These are phyloP conservation scores for Aspergillus aculeatinus DNA, from an alignment of 2,329 filamentous ascomycete species.

Conservation along the genomic window DNA sequence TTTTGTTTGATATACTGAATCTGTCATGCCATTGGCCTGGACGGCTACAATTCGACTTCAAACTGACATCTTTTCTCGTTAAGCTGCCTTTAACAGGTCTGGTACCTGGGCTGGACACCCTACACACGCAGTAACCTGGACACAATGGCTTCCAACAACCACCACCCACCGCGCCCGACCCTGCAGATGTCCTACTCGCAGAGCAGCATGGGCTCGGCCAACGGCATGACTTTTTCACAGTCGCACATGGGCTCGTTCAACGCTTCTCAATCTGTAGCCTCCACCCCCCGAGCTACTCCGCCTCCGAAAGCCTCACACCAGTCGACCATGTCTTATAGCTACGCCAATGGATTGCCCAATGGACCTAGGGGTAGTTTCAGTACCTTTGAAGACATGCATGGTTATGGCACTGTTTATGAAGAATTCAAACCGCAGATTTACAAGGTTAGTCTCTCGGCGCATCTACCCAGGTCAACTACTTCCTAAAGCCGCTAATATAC, in stretches of 20 bases:
- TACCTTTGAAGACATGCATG: conserved; percentile 43
- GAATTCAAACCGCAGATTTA: conserved; percentile 50
- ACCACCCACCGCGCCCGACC: conserved; percentile 28
- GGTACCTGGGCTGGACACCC: conserved; percentile 10
- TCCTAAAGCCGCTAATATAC: conserved; percentile 14
- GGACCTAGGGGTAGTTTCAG: conserved; percentile 36
- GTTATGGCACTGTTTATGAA: conserved; percentile 39
- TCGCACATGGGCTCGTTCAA: conserved; percentile 44
- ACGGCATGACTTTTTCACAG: conserved; percentile 42
- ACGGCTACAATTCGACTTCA: neutral
- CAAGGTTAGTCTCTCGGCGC: conserved; percentile 36
- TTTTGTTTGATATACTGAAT: conserved; percentile 12
- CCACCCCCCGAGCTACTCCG: conserved; percentile 47
- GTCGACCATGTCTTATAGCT: conserved; percentile 41
- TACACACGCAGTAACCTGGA: conserved; percentile 6
- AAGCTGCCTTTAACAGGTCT: conserved; percentile 1
- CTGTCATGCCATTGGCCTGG: conserved; percentile 14
- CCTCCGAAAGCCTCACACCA: conserved; percentile 45
- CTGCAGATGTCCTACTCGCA: conserved; percentile 42
- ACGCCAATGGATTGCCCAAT: conserved; percentile 39
- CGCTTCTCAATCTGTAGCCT: conserved; percentile 45
- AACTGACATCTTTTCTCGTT: neutral
- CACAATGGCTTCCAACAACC: conserved; percentile 34
- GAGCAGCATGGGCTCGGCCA: conserved; percentile 38
- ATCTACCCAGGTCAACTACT: neutral